Evolutionary conservation across 345 rosid genomes (phyloP), one percentile per base, ranked within the genome.

Genomic region (Gossypium arboreum): DNA sequence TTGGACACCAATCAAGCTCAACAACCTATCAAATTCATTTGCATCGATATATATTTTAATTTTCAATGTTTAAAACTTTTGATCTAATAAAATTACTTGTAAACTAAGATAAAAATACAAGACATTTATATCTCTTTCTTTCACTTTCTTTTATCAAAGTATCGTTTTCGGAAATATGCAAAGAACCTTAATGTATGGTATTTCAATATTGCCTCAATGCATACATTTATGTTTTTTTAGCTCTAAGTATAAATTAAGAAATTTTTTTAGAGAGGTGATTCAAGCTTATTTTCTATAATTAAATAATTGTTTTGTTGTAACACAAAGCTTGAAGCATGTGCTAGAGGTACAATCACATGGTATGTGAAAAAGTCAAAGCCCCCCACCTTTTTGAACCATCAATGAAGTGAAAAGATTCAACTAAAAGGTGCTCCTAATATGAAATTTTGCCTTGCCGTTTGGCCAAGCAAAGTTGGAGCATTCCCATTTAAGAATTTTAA

Each of bases 401-500:
- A 41, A 72, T 72, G 50, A 57, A 71, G 39, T 16, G 12, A 29
- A 60, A 10, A 25, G 24, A 3, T 18, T 56, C 11, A 20, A 20
- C 22, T 56, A 56, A 56, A 57, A 57, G 7, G 68, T 50, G 71
- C 18, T 22, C 63, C 44, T 20, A 10, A 9, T 47, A 25, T 75
- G 13, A 58, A 79, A 64, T 75, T 48, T 41, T 22, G 78, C 41
- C 85, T 51, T 44, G 74, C 74, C 43, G 57, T 60, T 11, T 41
- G 80, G 85, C 7, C 27, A 82, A 82, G 80, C 76, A 82, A 76
- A 79, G 82, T 59, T 71, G 18, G 34, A 12, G 22, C 43, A 27
- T 63, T 29, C 27, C 22, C 7, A 68, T 63, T 41, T 17, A n/a
- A 16, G 68, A 59, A 24, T 25, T 48, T 47, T 24, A 25, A 50